Conservation (phyloP, 1,139 yeast species). For the Taphrina populina region DNA sequence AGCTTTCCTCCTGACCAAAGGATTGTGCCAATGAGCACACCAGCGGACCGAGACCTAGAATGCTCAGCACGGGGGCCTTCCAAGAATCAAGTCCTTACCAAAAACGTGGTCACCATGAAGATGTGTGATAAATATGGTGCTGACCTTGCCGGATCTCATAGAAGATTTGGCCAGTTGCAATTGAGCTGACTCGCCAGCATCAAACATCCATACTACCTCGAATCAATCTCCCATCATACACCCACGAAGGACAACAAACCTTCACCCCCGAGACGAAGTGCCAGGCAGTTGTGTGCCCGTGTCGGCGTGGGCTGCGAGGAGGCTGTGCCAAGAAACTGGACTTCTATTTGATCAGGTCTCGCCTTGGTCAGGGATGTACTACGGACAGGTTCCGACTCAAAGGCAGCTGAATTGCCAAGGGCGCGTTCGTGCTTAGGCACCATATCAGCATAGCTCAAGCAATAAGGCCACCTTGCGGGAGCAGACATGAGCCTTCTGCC, state of each 20-base stretch:
- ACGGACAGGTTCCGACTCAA: background rate
- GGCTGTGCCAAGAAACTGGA: slow-evolving; percentile 29
- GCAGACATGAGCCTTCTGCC: too few relatives aligned
- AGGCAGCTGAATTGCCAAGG: too few relatives aligned
- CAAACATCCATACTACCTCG: slow-evolving; percentile 24
- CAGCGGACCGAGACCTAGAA: slow-evolving; percentile 20
- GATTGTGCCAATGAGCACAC: slow-evolving; percentile 20
- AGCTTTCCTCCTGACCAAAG: background rate
- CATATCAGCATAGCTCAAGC: slow-evolving; percentile 14
- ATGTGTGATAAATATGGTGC: slow-evolving; percentile 29
- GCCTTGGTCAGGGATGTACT: background rate
- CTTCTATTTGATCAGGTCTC: slow-evolving; percentile 5
- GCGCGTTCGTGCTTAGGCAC: slow-evolving; percentile 6
- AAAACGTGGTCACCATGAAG: slow-evolving; percentile 34
- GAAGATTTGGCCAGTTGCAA: slow-evolving; percentile 21
- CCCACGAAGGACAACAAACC: background rate
- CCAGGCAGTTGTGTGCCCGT: slow-evolving; percentile 29
- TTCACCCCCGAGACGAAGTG: slow-evolving; percentile 22
- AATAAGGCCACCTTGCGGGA: slow-evolving; percentile 13
- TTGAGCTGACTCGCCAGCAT: slow-evolving; percentile 27
- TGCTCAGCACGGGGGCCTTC: background rate
- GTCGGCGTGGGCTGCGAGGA: slow-evolving; percentile 31
- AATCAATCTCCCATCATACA: background rate
- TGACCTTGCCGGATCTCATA: slow-evolving; percentile 17
- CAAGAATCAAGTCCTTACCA: background rate